phyloP scores from a whole-genome alignment of 768 basidiomycete species.

The Suillus luteus region DNA sequence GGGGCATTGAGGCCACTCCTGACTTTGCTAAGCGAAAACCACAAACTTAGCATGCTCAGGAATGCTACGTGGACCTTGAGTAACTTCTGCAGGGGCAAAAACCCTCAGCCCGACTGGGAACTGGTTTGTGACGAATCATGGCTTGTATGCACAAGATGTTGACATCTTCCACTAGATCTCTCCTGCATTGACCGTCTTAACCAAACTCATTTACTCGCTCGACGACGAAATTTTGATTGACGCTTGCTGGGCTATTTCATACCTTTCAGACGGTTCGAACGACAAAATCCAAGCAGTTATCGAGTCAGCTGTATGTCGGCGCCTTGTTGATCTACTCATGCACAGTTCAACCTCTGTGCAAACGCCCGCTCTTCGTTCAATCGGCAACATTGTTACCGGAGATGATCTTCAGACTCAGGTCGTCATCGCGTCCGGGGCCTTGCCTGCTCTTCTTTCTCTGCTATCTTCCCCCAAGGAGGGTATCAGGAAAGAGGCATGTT shows the following conservation, averaged over 20 bases:
- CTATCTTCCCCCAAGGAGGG: slow-evolving; percentile 98
- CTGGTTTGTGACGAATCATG: slow-evolving; percentile 55
- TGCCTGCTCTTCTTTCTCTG: slow-evolving; percentile 90
- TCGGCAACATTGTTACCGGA: slow-evolving; percentile 99
- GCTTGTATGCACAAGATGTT: slow-evolving; percentile 20
- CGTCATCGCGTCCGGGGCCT: slow-evolving; percentile 95
- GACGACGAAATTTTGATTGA: slow-evolving; percentile 99
- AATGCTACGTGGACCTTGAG: slow-evolving; percentile 99
- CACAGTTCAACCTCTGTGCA: slow-evolving; percentile 94
- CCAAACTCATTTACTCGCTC: slow-evolving; percentile 97
- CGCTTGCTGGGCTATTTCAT: slow-evolving; percentile 99
- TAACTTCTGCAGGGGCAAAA: slow-evolving; percentile 99
- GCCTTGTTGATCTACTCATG: slow-evolving; percentile 97
- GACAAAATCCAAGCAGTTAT: slow-evolving; percentile 99
- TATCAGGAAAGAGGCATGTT: slow-evolving; percentile 99
- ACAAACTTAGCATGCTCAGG: slow-evolving; percentile 97
- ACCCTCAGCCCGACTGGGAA: slow-evolving; percentile 98
- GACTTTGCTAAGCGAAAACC: slow-evolving; percentile 88
- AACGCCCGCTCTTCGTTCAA: slow-evolving; percentile 96
- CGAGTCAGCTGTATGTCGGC: slow-evolving; percentile 95
- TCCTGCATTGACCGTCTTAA: slow-evolving; percentile 93
- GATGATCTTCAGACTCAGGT: slow-evolving; percentile 99
- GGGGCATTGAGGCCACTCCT: slow-evolving; percentile 93
- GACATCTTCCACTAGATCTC: slow-evolving; percentile 69
- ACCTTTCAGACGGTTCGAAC: slow-evolving; percentile 97